Percentiles rank a stretch among this genome's conserved stretches.
Conservation (phyloP, 345 rosid species). For the Eucalyptus pauciflora region DNA sequence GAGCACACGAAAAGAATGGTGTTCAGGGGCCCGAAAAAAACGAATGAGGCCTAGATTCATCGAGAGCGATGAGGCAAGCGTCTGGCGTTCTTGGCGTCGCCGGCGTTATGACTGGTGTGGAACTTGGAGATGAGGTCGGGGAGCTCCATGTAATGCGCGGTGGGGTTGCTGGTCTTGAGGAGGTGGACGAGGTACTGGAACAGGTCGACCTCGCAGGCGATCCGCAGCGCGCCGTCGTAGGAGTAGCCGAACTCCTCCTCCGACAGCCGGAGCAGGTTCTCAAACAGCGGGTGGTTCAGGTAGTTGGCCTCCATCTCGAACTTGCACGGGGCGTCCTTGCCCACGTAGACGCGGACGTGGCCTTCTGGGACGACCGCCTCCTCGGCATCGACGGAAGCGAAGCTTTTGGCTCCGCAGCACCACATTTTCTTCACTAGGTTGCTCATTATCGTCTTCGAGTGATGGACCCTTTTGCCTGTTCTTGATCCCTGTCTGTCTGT, state of each 20-base stretch:
- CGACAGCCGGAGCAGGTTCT: constrained; percentile 22
- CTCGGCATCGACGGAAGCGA: background rate
- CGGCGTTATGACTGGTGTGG: background rate
- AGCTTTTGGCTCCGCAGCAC: constrained; percentile 28
- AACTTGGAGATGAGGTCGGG: constrained; percentile 14
- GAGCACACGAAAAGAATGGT: background rate
- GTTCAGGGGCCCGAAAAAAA: background rate
- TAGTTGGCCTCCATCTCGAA: constrained; percentile 34
- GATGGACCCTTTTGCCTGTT: background rate
- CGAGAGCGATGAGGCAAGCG: background rate
- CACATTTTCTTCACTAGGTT: constrained; percentile 24
- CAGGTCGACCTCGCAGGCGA: constrained; percentile 34
- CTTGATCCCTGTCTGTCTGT: background rate
- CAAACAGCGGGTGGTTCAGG: constrained; percentile 46
- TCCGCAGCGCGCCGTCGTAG: constrained; percentile 38
- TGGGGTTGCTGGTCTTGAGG: constrained; percentile 20
- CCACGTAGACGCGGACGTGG: constrained; percentile 24
- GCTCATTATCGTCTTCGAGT: background rate
- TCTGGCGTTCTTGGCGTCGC: background rate
- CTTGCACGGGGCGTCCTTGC: constrained; percentile 15
- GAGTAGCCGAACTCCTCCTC: constrained; percentile 39
- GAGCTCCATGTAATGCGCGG: constrained; percentile 22
- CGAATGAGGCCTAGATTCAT: background rate
- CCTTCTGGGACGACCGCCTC: constrained; percentile 12
- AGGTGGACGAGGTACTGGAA: constrained; percentile 30